These are phyloP conservation scores for Pinus taeda DNA, from an alignment of 75 land plant genomes.

Conservation along the genomic window DNA sequence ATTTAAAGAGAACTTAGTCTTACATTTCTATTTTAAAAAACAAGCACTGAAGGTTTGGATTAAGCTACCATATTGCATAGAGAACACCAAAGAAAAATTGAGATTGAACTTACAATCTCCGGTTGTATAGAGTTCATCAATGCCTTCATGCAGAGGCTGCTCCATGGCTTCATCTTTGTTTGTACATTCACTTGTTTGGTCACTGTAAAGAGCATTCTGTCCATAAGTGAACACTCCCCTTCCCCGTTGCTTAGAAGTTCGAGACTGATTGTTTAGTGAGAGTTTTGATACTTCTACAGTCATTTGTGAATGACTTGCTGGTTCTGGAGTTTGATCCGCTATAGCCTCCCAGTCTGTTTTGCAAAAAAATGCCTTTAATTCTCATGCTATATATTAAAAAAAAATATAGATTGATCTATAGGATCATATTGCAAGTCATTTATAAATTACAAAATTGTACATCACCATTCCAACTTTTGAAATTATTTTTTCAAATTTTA, in stretches of 20 bases:
- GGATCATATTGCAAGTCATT: too few species aligned
- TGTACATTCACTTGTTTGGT: slow-evolving; percentile 22
- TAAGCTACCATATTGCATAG: not conserved
- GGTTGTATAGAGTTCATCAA: slow-evolving; percentile 1
- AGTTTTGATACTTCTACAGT: slow-evolving; percentile 6
- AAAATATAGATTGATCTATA: too few species aligned
- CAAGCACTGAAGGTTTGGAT: not conserved
- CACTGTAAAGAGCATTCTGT: slow-evolving; percentile 64
- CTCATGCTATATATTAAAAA: too few species aligned
- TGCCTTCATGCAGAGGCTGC: slow-evolving; percentile 17
- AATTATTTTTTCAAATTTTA: too few species aligned
- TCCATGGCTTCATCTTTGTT: not conserved
- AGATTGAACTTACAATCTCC: slow-evolving; percentile 18
- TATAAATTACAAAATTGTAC: too few species aligned
- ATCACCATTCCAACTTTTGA: too few species aligned
- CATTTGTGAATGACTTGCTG: not conserved
- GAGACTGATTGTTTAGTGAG: slow-evolving; percentile 16
- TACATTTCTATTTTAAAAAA: not conserved
- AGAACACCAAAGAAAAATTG: not conserved
- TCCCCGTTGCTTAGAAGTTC: slow-evolving; percentile 65
- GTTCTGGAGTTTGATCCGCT: slow-evolving; percentile 38
- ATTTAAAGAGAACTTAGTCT: not conserved
- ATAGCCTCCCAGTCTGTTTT: slow-evolving; percentile 65
- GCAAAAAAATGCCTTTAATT: not conserved
- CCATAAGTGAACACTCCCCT: slow-evolving; percentile 83